Evolutionary conservation across 225 moss, liverwort and hornwort genomes (phyloP).

Genomic region (Climacium dendroides): DNA sequence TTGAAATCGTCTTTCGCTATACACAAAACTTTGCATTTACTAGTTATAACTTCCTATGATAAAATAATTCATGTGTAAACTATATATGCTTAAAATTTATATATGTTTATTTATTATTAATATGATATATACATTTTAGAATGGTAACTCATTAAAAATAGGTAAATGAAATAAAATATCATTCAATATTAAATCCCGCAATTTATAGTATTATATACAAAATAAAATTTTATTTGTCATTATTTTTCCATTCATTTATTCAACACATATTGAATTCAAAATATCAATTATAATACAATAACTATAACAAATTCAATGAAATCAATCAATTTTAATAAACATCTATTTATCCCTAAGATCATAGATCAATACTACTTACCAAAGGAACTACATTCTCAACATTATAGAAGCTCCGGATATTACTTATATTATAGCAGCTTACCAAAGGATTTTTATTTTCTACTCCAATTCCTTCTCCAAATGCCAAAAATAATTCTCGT

Average conservation of each 20-base stretch:
- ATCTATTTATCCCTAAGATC: neutral
- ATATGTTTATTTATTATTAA: neutral
- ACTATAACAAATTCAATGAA: no score
- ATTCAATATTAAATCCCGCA: neutral
- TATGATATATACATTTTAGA: neutral
- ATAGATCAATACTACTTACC: neutral
- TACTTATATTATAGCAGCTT: constrained; percentile 1
- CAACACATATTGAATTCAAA: neutral
- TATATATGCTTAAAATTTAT: no score
- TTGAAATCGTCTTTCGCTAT: constrained; percentile 21
- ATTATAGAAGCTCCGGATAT: constrained; percentile 9
- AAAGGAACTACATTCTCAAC: constrained; percentile 16
- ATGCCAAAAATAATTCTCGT: constrained; percentile 26
- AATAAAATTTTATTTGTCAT: no score
- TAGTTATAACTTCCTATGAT: constrained; percentile 4
- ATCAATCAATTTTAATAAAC: neutral
- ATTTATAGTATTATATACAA: neutral
- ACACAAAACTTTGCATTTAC: constrained; percentile 34
- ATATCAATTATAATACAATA: neutral
- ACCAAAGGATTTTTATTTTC: constrained; percentile 28
- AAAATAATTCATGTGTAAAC: neutral
- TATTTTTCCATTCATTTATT: no score
- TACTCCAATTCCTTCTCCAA: constrained; percentile 27
- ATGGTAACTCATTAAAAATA: neutral
- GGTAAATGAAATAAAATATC: neutral